These are phyloP conservation scores for Cystobasidium ongulense DNA, from an alignment of 768 basidiomycete genomes.

Conservation along the genomic window DNA sequence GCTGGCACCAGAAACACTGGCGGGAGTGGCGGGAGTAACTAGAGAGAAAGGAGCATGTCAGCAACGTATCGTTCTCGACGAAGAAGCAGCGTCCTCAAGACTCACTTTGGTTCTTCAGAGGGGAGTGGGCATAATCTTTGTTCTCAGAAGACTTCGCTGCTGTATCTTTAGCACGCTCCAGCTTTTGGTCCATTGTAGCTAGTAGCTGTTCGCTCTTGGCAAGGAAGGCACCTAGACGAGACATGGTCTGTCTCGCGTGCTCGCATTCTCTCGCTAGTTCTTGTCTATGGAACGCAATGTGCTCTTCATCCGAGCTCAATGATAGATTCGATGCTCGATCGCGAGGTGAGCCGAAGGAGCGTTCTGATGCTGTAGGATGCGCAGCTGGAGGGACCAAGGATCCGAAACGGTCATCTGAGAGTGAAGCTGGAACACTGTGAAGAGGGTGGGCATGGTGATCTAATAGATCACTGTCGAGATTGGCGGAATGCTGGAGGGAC, in stretches of 20 bases:
- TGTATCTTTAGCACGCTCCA: not conserved
- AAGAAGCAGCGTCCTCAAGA: too few species aligned
- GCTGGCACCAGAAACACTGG: not conserved
- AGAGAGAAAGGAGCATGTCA: too few species aligned
- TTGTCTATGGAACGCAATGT: not conserved
- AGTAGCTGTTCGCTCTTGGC: not conserved
- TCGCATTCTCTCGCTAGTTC: not conserved
- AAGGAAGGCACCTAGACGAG: not conserved
- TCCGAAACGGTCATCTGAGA: slow-evolving; percentile 1
- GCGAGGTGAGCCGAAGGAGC: not conserved
- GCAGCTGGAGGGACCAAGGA: not conserved
- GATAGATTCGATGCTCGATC: not conserved
- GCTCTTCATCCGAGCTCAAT: slow-evolving; percentile 17
- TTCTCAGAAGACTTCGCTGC: not conserved
- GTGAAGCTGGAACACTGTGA: slow-evolving; percentile 14
- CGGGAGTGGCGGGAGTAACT: not conserved
- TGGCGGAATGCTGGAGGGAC: slow-evolving; percentile 10
- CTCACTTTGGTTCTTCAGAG: not conserved
- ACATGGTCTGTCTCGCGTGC: slow-evolving; percentile 1
- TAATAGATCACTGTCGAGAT: slow-evolving; percentile 7
- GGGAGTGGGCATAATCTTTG: not conserved
- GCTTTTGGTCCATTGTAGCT: not conserved
- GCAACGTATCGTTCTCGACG: too few species aligned
- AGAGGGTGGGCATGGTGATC: slow-evolving; percentile 24
- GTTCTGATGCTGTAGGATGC: not conserved